A percentile compares a stretch with the other conserved stretches of the same genome.
phyloP scores from a whole-genome alignment of 2,329 filamentous ascomycete species.

The Hymenoscyphus linearis region DNA sequence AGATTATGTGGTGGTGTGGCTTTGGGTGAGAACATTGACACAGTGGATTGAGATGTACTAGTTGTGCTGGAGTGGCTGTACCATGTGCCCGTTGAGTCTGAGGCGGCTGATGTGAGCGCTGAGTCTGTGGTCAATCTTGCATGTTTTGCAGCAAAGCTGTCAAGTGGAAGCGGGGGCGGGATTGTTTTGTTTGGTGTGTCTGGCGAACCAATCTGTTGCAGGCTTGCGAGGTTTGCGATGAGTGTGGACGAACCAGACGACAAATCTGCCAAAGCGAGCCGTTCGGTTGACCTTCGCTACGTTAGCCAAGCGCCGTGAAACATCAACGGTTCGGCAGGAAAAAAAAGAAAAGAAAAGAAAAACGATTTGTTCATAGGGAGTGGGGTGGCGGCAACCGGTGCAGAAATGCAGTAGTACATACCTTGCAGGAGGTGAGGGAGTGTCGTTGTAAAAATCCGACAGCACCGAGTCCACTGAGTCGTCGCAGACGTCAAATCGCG shows the following conservation, averaged over 20 bases:
- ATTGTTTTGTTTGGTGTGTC: slow-evolving; percentile 24
- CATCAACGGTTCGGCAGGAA: slow-evolving; percentile 13
- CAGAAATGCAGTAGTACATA: slow-evolving; percentile 10
- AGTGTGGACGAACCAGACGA: slow-evolving; percentile 16
- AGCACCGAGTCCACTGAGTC: slow-evolving; percentile 14
- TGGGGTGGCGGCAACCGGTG: too few relatives aligned
- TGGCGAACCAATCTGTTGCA: slow-evolving; percentile 12
- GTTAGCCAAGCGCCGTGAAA: slow-evolving; percentile 18
- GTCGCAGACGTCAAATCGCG: slow-evolving; percentile 5
- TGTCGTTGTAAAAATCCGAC: slow-evolving; percentile 3
- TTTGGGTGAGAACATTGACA: slow-evolving; percentile 33
- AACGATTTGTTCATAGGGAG: neutral
- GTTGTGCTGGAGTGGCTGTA: slow-evolving; percentile 26
- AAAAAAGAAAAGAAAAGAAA: neutral
- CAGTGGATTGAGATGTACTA: slow-evolving; percentile 27
- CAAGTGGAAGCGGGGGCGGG: slow-evolving; percentile 17
- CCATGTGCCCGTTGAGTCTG: slow-evolving; percentile 28
- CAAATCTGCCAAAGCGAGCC: slow-evolving; percentile 19
- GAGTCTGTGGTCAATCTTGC: slow-evolving; percentile 29
- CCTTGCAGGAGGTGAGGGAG: slow-evolving; percentile 6
- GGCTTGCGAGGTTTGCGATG: slow-evolving; percentile 8
- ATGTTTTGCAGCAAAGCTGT: slow-evolving; percentile 24
- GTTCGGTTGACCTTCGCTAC: slow-evolving; percentile 22
- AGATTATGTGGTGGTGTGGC: slow-evolving; percentile 29
- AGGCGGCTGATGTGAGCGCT: slow-evolving; percentile 23